These are phyloP conservation scores for Tremella yokohamensis DNA, from an alignment of 768 basidiomycete species.

Conservation along the genomic window DNA sequence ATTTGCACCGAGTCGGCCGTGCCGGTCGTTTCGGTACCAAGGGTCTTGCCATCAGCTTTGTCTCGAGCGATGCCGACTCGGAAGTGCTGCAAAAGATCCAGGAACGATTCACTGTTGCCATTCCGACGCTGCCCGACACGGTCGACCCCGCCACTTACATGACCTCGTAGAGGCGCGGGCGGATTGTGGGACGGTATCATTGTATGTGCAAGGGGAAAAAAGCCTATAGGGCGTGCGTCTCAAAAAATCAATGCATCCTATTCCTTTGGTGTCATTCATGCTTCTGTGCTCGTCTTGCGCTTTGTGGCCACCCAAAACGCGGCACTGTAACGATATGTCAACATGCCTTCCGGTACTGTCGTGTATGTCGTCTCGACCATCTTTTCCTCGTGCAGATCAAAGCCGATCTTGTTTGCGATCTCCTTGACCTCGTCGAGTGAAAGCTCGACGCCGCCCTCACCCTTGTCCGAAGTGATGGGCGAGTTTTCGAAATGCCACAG, in stretches of 20 bases:
- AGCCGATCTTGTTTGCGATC: slow-evolving; percentile 70
- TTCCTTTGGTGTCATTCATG: too few species aligned
- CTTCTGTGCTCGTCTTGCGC: background rate
- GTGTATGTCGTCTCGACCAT: slow-evolving; percentile 82
- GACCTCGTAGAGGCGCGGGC: slow-evolving; percentile 24
- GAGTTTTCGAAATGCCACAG: slow-evolving; percentile 99
- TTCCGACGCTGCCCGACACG: slow-evolving; percentile 87
- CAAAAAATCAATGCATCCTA: background rate
- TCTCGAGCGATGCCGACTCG: slow-evolving; percentile 84
- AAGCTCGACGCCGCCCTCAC: slow-evolving; percentile 80
- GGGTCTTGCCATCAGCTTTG: slow-evolving; percentile 96
- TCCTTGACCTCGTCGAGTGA: slow-evolving; percentile 82
- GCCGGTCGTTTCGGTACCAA: slow-evolving; percentile 99
- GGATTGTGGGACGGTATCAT: too few species aligned
- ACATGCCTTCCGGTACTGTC: slow-evolving; percentile 72
- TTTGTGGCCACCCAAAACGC: slow-evolving; percentile 32
- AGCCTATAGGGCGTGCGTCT: too few species aligned
- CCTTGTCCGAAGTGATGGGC: slow-evolving; percentile 51
- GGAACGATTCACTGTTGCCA: slow-evolving; percentile 93
- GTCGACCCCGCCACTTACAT: slow-evolving; percentile 92
- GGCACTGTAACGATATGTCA: slow-evolving; percentile 75
- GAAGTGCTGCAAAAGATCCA: slow-evolving; percentile 94
- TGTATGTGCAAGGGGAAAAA: too few species aligned
- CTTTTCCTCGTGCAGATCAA: slow-evolving; percentile 78
- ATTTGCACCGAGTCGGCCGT: slow-evolving; percentile 97